A percentile compares a stretch with the other conserved stretches of the same genome.
Conservation (phyloP, 345 rosid species). For the Ricinus communis region DNA sequence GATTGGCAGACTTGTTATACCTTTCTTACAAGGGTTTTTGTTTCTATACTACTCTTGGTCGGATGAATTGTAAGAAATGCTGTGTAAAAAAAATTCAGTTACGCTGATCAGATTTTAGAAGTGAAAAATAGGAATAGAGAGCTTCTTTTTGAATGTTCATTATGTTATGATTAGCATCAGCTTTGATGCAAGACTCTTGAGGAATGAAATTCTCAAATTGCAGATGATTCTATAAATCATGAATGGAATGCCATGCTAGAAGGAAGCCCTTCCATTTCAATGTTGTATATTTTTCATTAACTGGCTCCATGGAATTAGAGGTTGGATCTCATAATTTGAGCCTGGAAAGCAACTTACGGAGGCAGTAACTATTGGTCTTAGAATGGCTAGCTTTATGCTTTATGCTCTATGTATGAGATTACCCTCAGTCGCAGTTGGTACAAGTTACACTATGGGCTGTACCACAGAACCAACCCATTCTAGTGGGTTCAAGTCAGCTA, state of each 20-base stretch:
- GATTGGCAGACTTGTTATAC: not conserved
- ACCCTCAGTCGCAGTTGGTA: not conserved
- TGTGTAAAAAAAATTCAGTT: not conserved
- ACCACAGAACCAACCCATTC: too few relatives aligned
- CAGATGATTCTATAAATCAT: not conserved
- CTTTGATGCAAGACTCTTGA: not conserved
- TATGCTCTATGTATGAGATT: too few relatives aligned
- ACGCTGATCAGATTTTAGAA: not conserved
- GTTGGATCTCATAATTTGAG: too few relatives aligned
- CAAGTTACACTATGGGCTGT: too few relatives aligned
- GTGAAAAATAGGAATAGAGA: not conserved
- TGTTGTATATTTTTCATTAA: too few relatives aligned
- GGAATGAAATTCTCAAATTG: not conserved
- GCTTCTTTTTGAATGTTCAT: not conserved
- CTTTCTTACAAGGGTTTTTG: not conserved
- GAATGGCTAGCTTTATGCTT: too few relatives aligned
- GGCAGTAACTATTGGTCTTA: too few relatives aligned
- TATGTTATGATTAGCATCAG: not conserved
- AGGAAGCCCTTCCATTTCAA: too few relatives aligned
- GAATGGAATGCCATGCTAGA: not conserved
- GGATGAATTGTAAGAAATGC: conserved; percentile 6
- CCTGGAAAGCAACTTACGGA: too few relatives aligned
- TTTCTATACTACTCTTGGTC: not conserved
- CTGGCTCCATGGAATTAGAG: too few relatives aligned
- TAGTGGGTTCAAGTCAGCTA: too few relatives aligned